Evolutionary conservation across 176 grass and related monocot species (phyloP), one percentile per base, ranked within the genome.

Genomic region (Eleusine indica): DNA sequence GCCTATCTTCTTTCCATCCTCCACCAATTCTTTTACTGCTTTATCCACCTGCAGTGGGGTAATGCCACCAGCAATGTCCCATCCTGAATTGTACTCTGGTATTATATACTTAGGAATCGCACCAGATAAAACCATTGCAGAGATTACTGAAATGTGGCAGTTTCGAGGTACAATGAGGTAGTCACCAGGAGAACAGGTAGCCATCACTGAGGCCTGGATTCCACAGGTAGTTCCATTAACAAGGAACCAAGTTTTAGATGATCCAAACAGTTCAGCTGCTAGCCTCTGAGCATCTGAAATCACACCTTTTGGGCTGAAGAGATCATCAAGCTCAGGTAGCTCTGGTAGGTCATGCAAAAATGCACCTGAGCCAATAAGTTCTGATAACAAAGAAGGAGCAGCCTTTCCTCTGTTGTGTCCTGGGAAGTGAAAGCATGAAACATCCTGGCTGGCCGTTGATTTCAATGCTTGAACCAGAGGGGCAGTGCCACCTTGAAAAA

Each of bases 351-450:
- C 95, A 54, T 98, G 87, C 0, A 42, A 11, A 88, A 98, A 95
- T 17, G 85, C 13, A 9, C 14, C 66, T 0, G 2, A 2, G 14
- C 91, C 95, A 68, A 87, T 87, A 52, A 98, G 79, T 25, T 85
- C 19, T 1, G 68, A 93, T 25, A 98, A 5, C 9, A 22, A 90
- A 21, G 78, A 61, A 0, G 92, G 92, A 44, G 91, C 79, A 60
- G 92, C 81, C 79, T 90, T 95, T 57, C 92, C 89, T 42, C 90
- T 89, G 52, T 91, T 95, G 69, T 98, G 95, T 71, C 95, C 95
- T 22, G 95, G 92, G 57, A 98, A 98, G 73, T 98, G 95, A 81
- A 98, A 98, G 57, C 90, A 98, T 9, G 91, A 74, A 66, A 91
- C 85, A 51, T 91, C 79, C 84, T 95, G 78, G n/a, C 29, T 73